Conservation (phyloP, 2,329 filamentous ascomycete genomes). For the Monilinia aucupariae region DNA sequence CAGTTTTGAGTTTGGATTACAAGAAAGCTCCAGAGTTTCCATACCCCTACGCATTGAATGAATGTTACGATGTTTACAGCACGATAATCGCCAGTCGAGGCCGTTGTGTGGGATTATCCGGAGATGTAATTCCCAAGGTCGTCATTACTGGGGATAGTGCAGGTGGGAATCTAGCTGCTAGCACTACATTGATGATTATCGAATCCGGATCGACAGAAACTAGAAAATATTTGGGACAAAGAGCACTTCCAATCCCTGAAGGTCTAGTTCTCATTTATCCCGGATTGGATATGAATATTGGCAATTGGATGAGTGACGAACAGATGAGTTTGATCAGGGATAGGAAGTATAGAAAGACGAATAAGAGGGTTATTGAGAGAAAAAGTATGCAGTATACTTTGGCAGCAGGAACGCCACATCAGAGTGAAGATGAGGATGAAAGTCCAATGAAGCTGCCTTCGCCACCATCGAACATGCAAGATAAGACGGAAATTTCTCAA, state of each 20-base stretch:
- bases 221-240: slow-evolving; percentile 50
- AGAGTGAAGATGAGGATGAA: slow-evolving; percentile 64
- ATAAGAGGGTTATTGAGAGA: slow-evolving; percentile 68
- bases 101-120: slow-evolving; percentile 68
- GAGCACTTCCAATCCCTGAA: slow-evolving; percentile 65
- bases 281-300: slow-evolving; percentile 91
- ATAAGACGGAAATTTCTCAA: neutral
- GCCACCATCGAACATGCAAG: slow-evolving; percentile 12
- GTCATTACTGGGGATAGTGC: slow-evolving; percentile 76
- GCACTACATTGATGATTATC: slow-evolving; percentile 81
- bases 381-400: slow-evolving; percentile 88
- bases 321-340: slow-evolving; percentile 93
- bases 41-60: slow-evolving; percentile 79
- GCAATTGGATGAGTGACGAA: slow-evolving; percentile 98
- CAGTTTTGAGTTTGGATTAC: slow-evolving; percentile 87
- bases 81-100: slow-evolving; percentile 67
- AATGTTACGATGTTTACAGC: slow-evolving; percentile 81
- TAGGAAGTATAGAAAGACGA: slow-evolving; percentile 69
- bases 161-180: slow-evolving; percentile 74
- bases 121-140: slow-evolving; percentile 58
- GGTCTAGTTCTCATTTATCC: slow-evolving; percentile 86
- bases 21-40: slow-evolving; percentile 78
- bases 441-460: slow-evolving; percentile 36
- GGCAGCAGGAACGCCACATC: slow-evolving; percentile 75
- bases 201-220: slow-evolving; percentile 60